A percentile compares a stretch with the other conserved stretches of the same genome.
phyloP scores from a whole-genome alignment of 2,329 filamentous ascomycete genomes.

The Albifimbria verrucaria region DNA sequence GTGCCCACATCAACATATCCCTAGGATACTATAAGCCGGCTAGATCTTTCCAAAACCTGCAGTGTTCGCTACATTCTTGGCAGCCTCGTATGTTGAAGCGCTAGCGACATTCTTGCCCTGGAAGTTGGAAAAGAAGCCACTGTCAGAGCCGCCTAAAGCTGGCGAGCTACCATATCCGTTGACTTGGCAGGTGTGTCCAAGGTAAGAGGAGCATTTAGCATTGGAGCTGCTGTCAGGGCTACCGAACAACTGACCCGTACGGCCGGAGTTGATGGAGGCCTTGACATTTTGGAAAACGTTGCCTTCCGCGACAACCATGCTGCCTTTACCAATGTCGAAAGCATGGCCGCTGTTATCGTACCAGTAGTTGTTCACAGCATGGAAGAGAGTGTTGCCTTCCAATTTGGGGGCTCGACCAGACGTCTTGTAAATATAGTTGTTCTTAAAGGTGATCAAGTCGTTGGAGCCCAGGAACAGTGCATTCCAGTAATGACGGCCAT shows the following conservation, averaged over 20 bases:
- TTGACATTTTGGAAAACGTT: conserved; percentile 55
- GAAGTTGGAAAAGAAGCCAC: conserved; percentile 47
- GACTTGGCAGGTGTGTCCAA: conserved; percentile 47
- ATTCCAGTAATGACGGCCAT: conserved; percentile 59
- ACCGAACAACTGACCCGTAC: conserved; percentile 30
- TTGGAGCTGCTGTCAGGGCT: conserved; percentile 29
- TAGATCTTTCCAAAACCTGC: conserved; percentile 46
- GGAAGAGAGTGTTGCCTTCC: conserved; percentile 51
- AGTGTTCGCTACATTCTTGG: conserved; percentile 32
- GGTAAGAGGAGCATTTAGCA: conserved; percentile 37
- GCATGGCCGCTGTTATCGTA: conserved; percentile 52
- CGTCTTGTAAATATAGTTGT: conserved; percentile 59
- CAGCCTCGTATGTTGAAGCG: conserved; percentile 31
- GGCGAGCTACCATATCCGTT: conserved; percentile 46
- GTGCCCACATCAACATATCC: too few species aligned
- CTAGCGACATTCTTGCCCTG: conserved; percentile 49
- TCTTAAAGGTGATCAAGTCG: conserved; percentile 55
- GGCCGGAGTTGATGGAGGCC: conserved; percentile 32
- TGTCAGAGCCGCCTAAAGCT: conserved; percentile 36
- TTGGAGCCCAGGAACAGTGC: conserved; percentile 53
- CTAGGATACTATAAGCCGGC: too few species aligned
- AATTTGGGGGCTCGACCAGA: conserved; percentile 57
- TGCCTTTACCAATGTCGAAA: conserved; percentile 47
- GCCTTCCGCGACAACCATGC: conserved; percentile 51
- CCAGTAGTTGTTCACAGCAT: conserved; percentile 63